These are phyloP conservation scores for Arthrobotrys pseudoclavata DNA, from an alignment of 2,329 filamentous ascomycete genomes.

Conservation along the genomic window DNA sequence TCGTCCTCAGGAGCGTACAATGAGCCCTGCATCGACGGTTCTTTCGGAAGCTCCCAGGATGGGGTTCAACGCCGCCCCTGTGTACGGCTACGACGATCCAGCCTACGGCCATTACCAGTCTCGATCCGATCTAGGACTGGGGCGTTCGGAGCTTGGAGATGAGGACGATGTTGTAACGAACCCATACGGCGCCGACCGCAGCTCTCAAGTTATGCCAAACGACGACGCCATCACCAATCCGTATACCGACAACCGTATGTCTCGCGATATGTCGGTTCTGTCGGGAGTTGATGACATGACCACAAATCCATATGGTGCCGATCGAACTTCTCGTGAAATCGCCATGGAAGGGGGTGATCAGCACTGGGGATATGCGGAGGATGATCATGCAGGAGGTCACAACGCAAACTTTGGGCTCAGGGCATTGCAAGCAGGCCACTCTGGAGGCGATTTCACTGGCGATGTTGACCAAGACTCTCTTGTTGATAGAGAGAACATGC, in stretches of 20 bases:
- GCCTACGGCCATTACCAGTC: slow-evolving; percentile 76
- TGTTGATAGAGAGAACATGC: slow-evolving; percentile 47
- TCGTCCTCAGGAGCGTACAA: slow-evolving; percentile 70
- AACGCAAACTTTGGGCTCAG: slow-evolving; percentile 59
- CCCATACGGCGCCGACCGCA: slow-evolving; percentile 72
- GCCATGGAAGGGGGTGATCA: slow-evolving; percentile 56
- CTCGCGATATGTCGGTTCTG: slow-evolving; percentile 49
- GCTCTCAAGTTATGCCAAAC: slow-evolving; percentile 50
- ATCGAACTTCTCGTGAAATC: slow-evolving; percentile 56
- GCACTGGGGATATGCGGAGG: slow-evolving; percentile 57
- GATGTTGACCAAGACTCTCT: slow-evolving; percentile 47
- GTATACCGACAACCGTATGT: slow-evolving; percentile 57
- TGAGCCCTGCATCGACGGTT: slow-evolving; percentile 66
- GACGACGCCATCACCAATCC: slow-evolving; percentile 63
- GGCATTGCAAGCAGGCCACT: slow-evolving; percentile 52
- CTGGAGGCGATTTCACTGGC: slow-evolving; percentile 63
- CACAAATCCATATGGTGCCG: slow-evolving; percentile 80
- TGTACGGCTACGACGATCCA: slow-evolving; percentile 78
- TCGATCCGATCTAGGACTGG: slow-evolving; percentile 68
- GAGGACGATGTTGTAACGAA: slow-evolving; percentile 83
- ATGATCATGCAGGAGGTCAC: slow-evolving; percentile 30
- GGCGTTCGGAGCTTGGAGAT: slow-evolving; percentile 66
- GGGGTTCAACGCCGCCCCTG: slow-evolving; percentile 78
- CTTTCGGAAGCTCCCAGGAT: slow-evolving; percentile 71
- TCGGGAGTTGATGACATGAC: slow-evolving; percentile 75